Percentiles rank a stretch among this genome's conserved stretches.
phyloP scores from a whole-genome alignment of 1,284 basidiomycete genomes.

The Clitocybe nebularis region DNA sequence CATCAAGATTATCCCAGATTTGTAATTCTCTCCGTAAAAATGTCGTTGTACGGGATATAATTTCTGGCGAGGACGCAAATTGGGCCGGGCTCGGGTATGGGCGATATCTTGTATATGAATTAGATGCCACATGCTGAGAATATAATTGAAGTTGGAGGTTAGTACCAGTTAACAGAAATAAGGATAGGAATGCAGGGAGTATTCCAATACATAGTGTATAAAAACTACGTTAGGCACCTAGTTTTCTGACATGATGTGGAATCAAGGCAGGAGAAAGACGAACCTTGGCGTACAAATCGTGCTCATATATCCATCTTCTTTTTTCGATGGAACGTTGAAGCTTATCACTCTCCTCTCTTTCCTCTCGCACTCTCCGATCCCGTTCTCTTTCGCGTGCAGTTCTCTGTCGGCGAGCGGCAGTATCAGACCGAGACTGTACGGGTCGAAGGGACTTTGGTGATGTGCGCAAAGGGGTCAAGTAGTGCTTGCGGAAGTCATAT shows the following conservation, averaged over 20 bases:
- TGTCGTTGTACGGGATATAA: constrained; percentile 67
- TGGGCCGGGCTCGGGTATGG: constrained; percentile 79
- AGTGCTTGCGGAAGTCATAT: constrained; percentile 79
- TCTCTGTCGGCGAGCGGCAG: constrained; percentile 26
- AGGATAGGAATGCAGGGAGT: neutral
- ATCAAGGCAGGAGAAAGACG: constrained; percentile 18
- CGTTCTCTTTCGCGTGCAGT: constrained; percentile 47
- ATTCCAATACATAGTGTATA: neutral
- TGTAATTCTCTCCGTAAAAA: constrained; percentile 83
- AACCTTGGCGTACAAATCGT: constrained; percentile 79
- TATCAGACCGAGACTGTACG: constrained; percentile 21
- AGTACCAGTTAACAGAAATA: neutral
- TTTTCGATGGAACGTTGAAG: constrained; percentile 57
- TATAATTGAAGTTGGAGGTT: too few species aligned
- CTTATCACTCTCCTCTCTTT: constrained; percentile 53
- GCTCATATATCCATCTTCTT: constrained; percentile 66
- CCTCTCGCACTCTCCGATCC: constrained; percentile 49
- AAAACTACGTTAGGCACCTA: too few species aligned
- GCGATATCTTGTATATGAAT: constrained; percentile 74
- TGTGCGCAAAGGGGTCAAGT: constrained; percentile 62
- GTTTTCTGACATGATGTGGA: neutral
- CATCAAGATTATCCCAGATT: constrained; percentile 79
- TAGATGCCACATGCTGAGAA: constrained; percentile 81
- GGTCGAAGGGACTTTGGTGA: constrained; percentile 35
- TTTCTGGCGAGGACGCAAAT: constrained; percentile 69